A percentile compares a stretch with the other conserved stretches of the same genome.
phyloP scores from a whole-genome alignment of 129 eudicot species.

The Ambrosia artemisiifolia region DNA sequence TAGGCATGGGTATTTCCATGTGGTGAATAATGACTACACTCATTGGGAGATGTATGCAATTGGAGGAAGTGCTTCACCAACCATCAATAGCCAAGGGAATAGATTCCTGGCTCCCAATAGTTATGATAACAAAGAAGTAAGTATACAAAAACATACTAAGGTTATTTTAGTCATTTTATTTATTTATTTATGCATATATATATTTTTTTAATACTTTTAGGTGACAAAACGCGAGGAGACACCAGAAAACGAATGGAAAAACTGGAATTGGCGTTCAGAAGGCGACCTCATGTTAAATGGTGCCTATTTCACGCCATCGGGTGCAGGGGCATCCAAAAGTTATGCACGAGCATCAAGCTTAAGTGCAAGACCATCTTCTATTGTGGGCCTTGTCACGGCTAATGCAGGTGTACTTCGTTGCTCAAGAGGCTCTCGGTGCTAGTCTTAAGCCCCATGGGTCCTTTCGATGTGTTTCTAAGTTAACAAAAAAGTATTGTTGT shows the following conservation, averaged over 20 bases:
- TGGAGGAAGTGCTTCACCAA: slow-evolving; percentile 85
- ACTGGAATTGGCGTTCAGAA: slow-evolving; percentile 88
- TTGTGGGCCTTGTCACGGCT: slow-evolving; percentile 58
- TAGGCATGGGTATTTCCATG: slow-evolving; percentile 82
- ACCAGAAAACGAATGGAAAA: slow-evolving; percentile 55
- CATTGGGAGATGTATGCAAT: slow-evolving; percentile 92
- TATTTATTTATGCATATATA: neutral
- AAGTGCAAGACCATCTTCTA: slow-evolving; percentile 73
- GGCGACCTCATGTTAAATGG: slow-evolving; percentile 86
- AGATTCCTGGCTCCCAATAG: slow-evolving; percentile 69
- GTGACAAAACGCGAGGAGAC: slow-evolving; percentile 83
- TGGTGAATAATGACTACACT: slow-evolving; percentile 84
- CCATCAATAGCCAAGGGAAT: slow-evolving; percentile 84
- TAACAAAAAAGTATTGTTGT: slow-evolving; percentile 20
- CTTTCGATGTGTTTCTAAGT: slow-evolving; percentile 13
- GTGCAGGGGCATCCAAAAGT: slow-evolving; percentile 67
- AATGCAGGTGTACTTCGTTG: slow-evolving; percentile 70
- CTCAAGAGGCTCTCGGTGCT: slow-evolving; percentile 65
- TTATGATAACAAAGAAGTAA: slow-evolving; percentile 62
- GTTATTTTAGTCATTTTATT: slow-evolving; percentile 5
- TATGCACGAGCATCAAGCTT: slow-evolving; percentile 88
- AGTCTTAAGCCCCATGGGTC: slow-evolving; percentile 13
- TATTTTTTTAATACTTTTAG: slow-evolving; percentile 16
- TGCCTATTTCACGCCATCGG: slow-evolving; percentile 67
- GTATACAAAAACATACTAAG: neutral